phyloP scores from a whole-genome alignment of 768 basidiomycete species.

The Dictyophora rubrovolvata region DNA sequence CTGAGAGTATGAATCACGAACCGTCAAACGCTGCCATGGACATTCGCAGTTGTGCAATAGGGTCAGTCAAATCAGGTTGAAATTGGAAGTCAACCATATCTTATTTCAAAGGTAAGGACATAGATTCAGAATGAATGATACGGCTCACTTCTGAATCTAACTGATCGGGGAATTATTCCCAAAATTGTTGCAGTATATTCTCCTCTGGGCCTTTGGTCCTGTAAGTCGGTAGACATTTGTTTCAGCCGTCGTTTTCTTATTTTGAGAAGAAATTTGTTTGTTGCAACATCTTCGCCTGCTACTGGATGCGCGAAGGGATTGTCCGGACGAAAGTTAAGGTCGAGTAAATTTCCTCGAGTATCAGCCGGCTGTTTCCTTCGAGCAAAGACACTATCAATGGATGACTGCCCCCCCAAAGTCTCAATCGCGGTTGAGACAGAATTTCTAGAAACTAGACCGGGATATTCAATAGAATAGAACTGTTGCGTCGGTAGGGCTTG shows the following conservation, averaged over 20 bases:
- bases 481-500: conserved; percentile 42
- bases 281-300: conserved; percentile 65
- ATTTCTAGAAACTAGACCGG: conserved; percentile 62
- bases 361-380: conserved; percentile 53
- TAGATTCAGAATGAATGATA: not conserved
- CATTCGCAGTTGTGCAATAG: conserved; percentile 53
- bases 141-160: conserved; percentile 77
- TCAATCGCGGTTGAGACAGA: conserved; percentile 55
- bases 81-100: conserved; percentile 95
- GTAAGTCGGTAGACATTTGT: conserved; percentile 18
- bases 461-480: conserved; percentile 83
- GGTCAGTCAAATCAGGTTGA: conserved; percentile 63
- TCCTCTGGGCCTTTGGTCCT: conserved; percentile 27
- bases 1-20: conserved; percentile 24
- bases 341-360: conserved; percentile 39
- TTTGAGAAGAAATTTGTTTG: conserved; percentile 77
- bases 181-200: conserved; percentile 67
- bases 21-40: conserved; percentile 80
- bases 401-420: conserved; percentile 58
- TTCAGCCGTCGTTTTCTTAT: conserved; percentile 66
- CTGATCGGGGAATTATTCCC: conserved; percentile 72
- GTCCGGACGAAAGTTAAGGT: conserved; percentile 63
- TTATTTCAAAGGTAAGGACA: conserved; percentile 21
- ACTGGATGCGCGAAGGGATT: conserved; percentile 80
- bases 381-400: conserved; percentile 69